Base-by-base conservation (phyloP, 768 basidiomycete species). In the Mrakia blollopis region DNA sequence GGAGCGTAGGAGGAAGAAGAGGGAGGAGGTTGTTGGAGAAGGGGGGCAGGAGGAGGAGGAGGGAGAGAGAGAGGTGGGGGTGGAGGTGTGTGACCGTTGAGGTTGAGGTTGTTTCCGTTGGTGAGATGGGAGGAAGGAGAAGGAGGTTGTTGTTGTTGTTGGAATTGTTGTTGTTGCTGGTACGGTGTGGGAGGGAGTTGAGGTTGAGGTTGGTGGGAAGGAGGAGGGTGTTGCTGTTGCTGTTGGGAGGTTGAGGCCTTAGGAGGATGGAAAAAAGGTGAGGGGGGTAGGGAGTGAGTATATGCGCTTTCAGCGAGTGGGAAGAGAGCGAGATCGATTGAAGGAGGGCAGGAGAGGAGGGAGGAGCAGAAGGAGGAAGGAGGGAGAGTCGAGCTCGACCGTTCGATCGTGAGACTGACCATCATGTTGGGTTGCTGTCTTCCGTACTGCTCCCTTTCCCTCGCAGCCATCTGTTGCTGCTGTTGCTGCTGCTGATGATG, bases 401-500 rank as follows among this genome's bases (percentile, higher is more conserved):
- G 44, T 44, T 25, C 2, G n/a, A n/a, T n/a, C n/a, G n/a, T n/a
- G n/a, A 8, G 5, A 57, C 57, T n/a, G 57, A 57, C 57, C 57
- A 57, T 57, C 25, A 25, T 57, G 28, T 57, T 57, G 0, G 57
- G 57, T 13, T n/a, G n/a, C n/a, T 18, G 25, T 28, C 57, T 57
- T n/a, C 57, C 57, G 57, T 57, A 57, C 1, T 25, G n/a, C 14
- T 57, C 57, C 57, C 57, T 25, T n/a, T 57, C 25, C 9, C 57
- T 57, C 11, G 57, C 57, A 9, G 30, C 28, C 52, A 28, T 25
- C 35, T 72, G 71, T n/a, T 72, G 70, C 7, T 72, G 50, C n/a
- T 57, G 71, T 2, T 72, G 72, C n/a, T 72, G 70, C 32, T 54
- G 35, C 39, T 68, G 65, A 2, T 44, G 65, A n/a, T 50, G 47